Evolutionary conservation across 2,329 filamentous ascomycete genomes (phyloP).

Genomic region (Coniochaeta sp.): DNA sequence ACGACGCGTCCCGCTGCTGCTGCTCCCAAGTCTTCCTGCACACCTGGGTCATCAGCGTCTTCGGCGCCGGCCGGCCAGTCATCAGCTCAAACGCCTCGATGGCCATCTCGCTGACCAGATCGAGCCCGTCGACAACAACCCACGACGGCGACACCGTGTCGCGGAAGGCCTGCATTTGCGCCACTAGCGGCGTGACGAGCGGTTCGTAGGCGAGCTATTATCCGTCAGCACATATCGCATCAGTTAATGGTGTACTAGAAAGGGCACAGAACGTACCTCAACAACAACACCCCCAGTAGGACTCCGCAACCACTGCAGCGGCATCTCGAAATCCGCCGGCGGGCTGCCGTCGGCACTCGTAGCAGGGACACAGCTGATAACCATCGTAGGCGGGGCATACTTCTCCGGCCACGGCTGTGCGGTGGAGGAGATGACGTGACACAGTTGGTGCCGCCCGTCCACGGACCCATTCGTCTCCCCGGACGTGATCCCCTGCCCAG

Average conservation of each 20-base stretch:
- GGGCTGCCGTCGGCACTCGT: constrained; percentile 51
- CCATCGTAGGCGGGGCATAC: constrained; percentile 58
- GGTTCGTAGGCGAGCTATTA: constrained; percentile 59
- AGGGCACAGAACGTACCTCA: constrained; percentile 33
- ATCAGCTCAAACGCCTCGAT: constrained; percentile 72
- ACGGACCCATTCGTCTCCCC: constrained; percentile 6
- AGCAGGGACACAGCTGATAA: constrained; percentile 65
- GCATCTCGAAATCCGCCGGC: constrained; percentile 63
- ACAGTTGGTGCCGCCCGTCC: constrained; percentile 23
- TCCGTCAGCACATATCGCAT: constrained; percentile 4
- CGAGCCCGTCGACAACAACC: constrained; percentile 65
- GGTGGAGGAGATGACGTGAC: constrained; percentile 49
- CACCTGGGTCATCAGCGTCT: constrained; percentile 58
- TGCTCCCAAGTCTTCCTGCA: constrained; percentile 34
- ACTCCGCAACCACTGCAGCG: constrained; percentile 60
- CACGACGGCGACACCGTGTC: constrained; percentile 50
- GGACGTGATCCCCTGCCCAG: constrained; percentile 20
- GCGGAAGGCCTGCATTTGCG: constrained; percentile 49
- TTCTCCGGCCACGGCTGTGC: constrained; percentile 54
- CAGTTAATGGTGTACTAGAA: no score
- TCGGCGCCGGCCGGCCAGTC: constrained; percentile 64
- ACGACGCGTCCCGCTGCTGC: constrained; percentile 19
- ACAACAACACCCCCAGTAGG: constrained; percentile 66
- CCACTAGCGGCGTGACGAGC: constrained; percentile 58
- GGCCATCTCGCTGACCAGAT: constrained; percentile 66